Evolutionary conservation across 768 basidiomycete species (phyloP), one percentile per base, ranked within the genome.

Genomic region (Lentinula raphanica): DNA sequence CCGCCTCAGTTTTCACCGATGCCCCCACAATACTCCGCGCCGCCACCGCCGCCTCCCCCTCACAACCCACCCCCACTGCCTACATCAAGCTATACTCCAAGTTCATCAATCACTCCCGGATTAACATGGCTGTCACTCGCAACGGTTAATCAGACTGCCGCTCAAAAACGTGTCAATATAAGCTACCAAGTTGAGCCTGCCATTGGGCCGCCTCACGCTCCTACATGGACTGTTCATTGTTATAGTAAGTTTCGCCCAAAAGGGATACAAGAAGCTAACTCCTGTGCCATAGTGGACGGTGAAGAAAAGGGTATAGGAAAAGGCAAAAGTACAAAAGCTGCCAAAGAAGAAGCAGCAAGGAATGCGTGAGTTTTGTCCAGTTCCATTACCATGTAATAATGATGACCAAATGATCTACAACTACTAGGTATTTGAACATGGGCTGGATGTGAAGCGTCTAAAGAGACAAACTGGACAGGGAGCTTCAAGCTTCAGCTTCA

Each of bases 271-370:
- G n/a, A n/a, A n/a, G n/a, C n/a, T n/a, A n/a, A n/a, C n/a, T n/a
- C 13, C 19, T 60, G 48, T 8, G 38, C n/a, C 27, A 1, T 54
- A 87, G 86, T 88, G 23, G 78, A 83, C 57, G 75, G 70, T 1
- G 63, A 70, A n/a, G 74, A 78, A 61, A 75, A 63, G 60, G 86
- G 85, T 23, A 51, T 66, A 3, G 86, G 84, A 0, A 60, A 49
- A 3, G 86, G 81, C 21, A 82, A 79, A 59, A 87, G 75, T 58
- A 84, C 86, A 67, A 88, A 87, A 61, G 48, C 70, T n/a, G 86
- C 86, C 7, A 87, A 86, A 62, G 84, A 87, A 69, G 80, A 83
- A 60, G 86, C 86, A n/a, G 85, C 84, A 31, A 77, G 79, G 38
- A 72, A 79, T 55, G 85, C 86, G 48, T 84, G 76, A 71, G 64